Conservation (phyloP, 345 rosid species). For the Salix dunnii region DNA sequence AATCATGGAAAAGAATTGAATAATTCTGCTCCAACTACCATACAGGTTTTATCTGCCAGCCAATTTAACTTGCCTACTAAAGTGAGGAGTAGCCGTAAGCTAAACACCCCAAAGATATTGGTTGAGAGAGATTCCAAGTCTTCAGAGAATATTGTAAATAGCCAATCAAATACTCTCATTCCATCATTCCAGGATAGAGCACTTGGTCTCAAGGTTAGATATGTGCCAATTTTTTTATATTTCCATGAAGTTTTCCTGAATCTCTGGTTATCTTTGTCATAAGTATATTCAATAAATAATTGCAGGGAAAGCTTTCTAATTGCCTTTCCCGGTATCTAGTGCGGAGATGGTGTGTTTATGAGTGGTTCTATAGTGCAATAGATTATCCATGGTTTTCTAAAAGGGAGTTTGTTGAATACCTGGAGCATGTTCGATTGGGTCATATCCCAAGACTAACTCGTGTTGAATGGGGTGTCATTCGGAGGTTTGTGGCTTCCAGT, state of each 20-base stretch:
- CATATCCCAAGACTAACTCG: constrained; percentile 91
- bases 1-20: constrained; percentile 45
- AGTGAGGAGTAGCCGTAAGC: constrained; percentile 70
- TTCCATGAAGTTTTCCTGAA: constrained; percentile 21
- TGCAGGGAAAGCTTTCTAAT: constrained; percentile 66
- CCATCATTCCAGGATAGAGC: constrained; percentile 30
- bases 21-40: constrained; percentile 42
- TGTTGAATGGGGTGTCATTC: constrained; percentile 97
- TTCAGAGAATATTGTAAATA: constrained; percentile 35
- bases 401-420: constrained; percentile 89
- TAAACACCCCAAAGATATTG: constrained; percentile 38
- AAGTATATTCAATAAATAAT: constrained; percentile 23
- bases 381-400: constrained; percentile 98
- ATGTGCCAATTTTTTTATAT: neutral
- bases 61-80: constrained; percentile 58
- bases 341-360: constrained; percentile 86
- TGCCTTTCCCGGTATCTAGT: constrained; percentile 59
- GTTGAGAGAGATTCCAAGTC: constrained; percentile 31
- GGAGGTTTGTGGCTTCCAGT: constrained; percentile 53
- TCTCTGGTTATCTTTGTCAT: constrained; percentile 16
- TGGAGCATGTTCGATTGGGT: constrained; percentile 91
- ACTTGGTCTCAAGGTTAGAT: constrained; percentile 40
- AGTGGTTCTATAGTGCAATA: constrained; percentile 94
- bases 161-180: constrained; percentile 27
- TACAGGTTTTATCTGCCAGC: constrained; percentile 29